These are phyloP conservation scores for Penicillium sp. DNA, from an alignment of 2,329 filamentous ascomycete genomes.

Conservation along the genomic window DNA sequence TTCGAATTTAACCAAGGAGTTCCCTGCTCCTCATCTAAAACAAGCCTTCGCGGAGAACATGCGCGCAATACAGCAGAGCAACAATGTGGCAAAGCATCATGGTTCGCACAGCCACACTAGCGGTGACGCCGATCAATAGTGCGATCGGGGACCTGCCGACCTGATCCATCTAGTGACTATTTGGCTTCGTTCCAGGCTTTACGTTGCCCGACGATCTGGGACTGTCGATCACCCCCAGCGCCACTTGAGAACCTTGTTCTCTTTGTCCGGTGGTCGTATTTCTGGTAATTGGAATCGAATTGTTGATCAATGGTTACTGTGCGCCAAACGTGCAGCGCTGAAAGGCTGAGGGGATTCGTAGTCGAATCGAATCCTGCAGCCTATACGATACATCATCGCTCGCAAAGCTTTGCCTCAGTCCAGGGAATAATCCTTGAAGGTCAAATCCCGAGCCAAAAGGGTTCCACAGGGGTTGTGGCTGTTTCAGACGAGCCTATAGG, in stretches of 20 bases:
- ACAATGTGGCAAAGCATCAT: background rate
- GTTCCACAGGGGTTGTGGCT: background rate
- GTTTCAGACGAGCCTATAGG: slow-evolving; percentile 19
- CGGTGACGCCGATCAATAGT: slow-evolving; percentile 3
- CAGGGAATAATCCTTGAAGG: background rate
- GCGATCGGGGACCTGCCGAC: background rate
- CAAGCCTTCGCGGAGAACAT: background rate
- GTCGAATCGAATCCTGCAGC: background rate
- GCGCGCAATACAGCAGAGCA: background rate
- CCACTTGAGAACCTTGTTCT: background rate
- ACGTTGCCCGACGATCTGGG: background rate
- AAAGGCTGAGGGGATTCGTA: background rate
- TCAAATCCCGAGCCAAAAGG: background rate
- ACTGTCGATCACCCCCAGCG: background rate
- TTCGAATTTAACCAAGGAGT: background rate
- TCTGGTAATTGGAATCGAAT: background rate
- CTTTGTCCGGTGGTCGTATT: background rate
- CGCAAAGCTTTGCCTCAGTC: background rate
- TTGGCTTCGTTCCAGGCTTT: background rate
- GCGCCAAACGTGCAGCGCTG: background rate
- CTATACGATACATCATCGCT: background rate
- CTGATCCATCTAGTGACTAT: background rate
- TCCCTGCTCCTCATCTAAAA: background rate
- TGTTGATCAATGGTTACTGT: background rate
- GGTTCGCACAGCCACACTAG: background rate